Evolutionary conservation across 352 stramenopile species (phyloP).

Genomic region (Pythium dissimile): DNA sequence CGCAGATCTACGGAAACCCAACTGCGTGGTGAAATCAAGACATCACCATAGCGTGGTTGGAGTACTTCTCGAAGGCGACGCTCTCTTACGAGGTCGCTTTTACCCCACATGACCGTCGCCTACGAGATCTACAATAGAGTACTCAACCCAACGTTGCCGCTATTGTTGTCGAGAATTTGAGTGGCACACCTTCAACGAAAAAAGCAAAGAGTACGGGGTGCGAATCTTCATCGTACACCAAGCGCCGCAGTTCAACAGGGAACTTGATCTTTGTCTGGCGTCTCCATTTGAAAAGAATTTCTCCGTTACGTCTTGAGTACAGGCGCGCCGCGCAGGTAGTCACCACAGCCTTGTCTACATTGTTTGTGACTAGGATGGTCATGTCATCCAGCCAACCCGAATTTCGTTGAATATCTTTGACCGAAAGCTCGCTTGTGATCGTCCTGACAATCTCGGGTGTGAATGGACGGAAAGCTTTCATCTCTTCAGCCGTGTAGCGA

Average conservation of each 20-base stretch:
- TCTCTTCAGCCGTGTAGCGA: not conserved
- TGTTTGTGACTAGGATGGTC: not conserved
- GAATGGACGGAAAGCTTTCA: not conserved
- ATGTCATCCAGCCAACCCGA: not conserved
- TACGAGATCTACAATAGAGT: no score
- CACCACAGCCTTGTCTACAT: not conserved
- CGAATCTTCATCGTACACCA: conserved; percentile 7
- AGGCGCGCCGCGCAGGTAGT: not conserved
- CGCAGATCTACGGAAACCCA: conserved; percentile 21
- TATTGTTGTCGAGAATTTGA: conserved; percentile 18
- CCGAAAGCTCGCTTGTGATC: not conserved
- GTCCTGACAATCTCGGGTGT: not conserved
- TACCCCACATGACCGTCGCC: no score
- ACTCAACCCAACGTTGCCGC: conserved; percentile 7
- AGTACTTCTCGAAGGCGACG: no score
- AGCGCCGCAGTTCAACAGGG: not conserved
- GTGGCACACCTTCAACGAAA: not conserved
- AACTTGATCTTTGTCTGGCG: not conserved
- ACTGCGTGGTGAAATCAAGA: conserved; percentile 19
- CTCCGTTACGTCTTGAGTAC: not conserved
- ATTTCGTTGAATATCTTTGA: not conserved
- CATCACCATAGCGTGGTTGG: conserved; percentile 21
- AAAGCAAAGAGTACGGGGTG: conserved; percentile 16
- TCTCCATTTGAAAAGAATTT: not conserved
- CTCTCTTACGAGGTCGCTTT: no score